Percentiles rank a stretch among this genome's conserved stretches.
phyloP scores from a whole-genome alignment of 257 asterid species.

The Haberlea rhodopensis region DNA sequence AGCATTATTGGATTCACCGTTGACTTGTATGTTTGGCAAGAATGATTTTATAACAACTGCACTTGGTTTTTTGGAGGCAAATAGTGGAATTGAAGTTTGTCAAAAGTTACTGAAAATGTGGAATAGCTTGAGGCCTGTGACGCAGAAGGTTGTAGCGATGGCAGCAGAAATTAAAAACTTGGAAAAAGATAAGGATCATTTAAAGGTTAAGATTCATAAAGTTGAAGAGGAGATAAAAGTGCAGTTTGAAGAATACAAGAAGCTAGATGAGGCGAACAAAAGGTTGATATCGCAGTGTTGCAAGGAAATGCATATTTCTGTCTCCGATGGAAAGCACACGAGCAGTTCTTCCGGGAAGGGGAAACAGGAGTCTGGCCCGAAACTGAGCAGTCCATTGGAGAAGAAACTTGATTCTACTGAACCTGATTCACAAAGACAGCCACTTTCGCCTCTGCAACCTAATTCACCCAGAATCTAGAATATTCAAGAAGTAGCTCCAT shows the following conservation, averaged over 20 bases:
- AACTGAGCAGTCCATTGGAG: constrained; percentile 46
- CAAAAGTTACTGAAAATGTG: too few relatives aligned
- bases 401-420: too few relatives aligned
- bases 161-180: too few relatives aligned
- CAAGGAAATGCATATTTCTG: constrained; percentile 44
- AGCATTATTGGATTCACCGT: constrained; percentile 48
- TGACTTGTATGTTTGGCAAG: too few relatives aligned
- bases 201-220: constrained; percentile 58
- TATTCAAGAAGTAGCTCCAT: too few relatives aligned
- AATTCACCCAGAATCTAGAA: constrained; percentile 71
- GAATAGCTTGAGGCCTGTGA: too few relatives aligned
- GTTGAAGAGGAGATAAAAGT: constrained; percentile 89
- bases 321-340: constrained; percentile 48
- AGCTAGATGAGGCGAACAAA: too few relatives aligned
- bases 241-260: constrained; percentile 58
- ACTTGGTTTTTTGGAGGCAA: too few relatives aligned
- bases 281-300: constrained; percentile 44
- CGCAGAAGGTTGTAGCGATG: too few relatives aligned
- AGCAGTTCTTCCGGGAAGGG: constrained; percentile 62
- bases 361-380: constrained; percentile 67
- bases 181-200: constrained; percentile 73
- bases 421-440: constrained; percentile 55
- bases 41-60: too few relatives aligned
- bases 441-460: constrained; percentile 67
- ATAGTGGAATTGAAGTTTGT: too few relatives aligned